Evolutionary conservation across 805 yeast genomes (phyloP).

Genomic region (Kluyveromyces lactis): DNA sequence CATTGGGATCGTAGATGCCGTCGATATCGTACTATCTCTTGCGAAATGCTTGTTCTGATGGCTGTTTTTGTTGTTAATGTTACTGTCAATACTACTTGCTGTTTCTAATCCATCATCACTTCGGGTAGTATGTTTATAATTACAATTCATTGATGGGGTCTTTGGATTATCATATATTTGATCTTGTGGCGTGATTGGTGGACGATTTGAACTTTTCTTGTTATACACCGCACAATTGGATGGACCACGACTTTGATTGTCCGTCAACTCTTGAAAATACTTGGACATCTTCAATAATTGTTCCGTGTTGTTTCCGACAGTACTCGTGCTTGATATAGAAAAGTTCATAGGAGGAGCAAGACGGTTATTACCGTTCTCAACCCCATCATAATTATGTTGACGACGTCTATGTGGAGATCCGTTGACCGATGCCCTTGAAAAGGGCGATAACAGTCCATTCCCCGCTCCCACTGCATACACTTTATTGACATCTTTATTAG

Average conservation of each 20-base stretch:
- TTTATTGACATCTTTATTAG: background rate
- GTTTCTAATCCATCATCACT: background rate
- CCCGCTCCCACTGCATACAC: background rate
- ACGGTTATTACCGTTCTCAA: background rate
- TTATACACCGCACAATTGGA: background rate
- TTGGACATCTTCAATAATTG: slow-evolving; percentile 7
- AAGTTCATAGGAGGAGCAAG: background rate
- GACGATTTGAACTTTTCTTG: background rate
- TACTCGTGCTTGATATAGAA: slow-evolving; percentile 1
- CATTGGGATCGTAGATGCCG: slow-evolving; percentile 27
- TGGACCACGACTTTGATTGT: background rate
- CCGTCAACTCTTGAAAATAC: slow-evolving; percentile 6
- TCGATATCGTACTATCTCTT: slow-evolving; percentile 22
- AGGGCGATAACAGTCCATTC: slow-evolving; percentile 10
- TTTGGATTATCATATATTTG: slow-evolving; percentile 4
- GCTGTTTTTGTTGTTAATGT: background rate
- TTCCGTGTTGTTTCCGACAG: background rate
- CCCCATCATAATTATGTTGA: slow-evolving; percentile 1
- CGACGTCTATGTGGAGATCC: slow-evolving; percentile 16
- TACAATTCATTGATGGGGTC: background rate
- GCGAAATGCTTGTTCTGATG: slow-evolving; percentile 14
- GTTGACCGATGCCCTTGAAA: slow-evolving; percentile 19
- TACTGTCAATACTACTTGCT: too few relatives aligned
- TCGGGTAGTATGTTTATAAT: background rate
- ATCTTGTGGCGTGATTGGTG: slow-evolving; percentile 10